Conservation (phyloP, 2,329 filamentous ascomycete species). For the Diaporthe sp. region DNA sequence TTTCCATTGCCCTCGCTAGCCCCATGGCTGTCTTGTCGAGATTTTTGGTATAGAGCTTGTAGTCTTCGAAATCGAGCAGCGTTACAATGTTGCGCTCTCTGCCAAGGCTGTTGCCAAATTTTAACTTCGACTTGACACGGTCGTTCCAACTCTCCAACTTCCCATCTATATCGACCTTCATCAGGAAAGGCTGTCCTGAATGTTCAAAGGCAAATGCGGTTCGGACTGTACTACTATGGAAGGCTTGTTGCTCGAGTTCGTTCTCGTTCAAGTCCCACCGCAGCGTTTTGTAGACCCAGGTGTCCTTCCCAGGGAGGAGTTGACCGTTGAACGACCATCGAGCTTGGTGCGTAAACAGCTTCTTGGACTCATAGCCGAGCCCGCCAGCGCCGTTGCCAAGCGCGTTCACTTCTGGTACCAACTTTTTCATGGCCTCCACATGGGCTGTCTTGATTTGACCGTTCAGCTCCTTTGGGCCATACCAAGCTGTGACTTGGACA, state of each 20-base stretch:
- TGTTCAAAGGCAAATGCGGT: constrained; percentile 50
- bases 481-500: constrained; percentile 43
- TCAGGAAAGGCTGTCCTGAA: constrained; percentile 46
- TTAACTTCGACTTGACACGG: constrained; percentile 41
- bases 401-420: constrained; percentile 41
- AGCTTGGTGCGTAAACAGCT: constrained; percentile 38
- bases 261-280: constrained; percentile 49
- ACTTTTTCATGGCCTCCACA: constrained; percentile 33
- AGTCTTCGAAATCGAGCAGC: constrained; percentile 18
- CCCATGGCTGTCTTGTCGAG: constrained; percentile 12
- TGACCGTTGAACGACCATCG: constrained; percentile 46
- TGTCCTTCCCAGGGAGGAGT: constrained; percentile 38
- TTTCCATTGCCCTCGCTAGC: constrained; percentile 30
- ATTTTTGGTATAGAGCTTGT: background rate
- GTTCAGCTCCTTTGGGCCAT: constrained; percentile 44
- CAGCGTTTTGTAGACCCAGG: constrained; percentile 44
- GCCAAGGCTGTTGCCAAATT: constrained; percentile 38
- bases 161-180: constrained; percentile 47
- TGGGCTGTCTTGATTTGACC: constrained; percentile 41
- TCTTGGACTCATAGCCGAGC: constrained; percentile 42
- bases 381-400: constrained; percentile 42
- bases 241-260: constrained; percentile 44
- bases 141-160: constrained; percentile 44
- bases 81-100: constrained; percentile 11
- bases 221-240: constrained; percentile 45